Evolutionary conservation across 345 rosid species (phyloP).

Genomic region (Melaleuca quinquenervia): DNA sequence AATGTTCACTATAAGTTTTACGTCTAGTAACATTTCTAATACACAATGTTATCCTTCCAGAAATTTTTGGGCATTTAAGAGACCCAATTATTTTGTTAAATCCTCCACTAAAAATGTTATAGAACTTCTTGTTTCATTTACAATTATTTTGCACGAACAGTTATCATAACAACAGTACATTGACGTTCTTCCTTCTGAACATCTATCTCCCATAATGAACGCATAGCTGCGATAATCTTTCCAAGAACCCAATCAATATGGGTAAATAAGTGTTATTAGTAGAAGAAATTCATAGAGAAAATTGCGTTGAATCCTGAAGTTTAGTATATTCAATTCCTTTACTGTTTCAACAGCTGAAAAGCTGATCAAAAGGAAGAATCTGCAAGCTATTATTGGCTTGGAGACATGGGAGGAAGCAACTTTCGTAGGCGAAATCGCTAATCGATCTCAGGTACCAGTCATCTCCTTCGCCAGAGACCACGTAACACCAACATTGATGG

Average conservation of each 20-base stretch:
- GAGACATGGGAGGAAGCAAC: constrained; percentile 37
- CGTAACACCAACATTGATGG: constrained; percentile 26
- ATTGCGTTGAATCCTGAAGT: neutral
- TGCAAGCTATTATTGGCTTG: constrained; percentile 31
- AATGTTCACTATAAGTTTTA: too few relatives aligned
- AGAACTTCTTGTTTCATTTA: neutral
- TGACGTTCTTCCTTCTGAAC: neutral
- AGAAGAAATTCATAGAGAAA: neutral
- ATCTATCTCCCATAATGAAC: neutral
- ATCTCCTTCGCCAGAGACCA: constrained; percentile 26
- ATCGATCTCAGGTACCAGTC: constrained; percentile 21
- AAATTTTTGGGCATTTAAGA: neutral
- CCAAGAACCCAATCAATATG: neutral
- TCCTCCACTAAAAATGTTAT: neutral
- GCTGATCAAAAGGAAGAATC: constrained; percentile 19
- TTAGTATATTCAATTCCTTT: neutral
- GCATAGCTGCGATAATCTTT: neutral
- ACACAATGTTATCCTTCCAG: too few relatives aligned
- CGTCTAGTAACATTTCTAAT: too few relatives aligned
- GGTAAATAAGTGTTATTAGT: neutral
- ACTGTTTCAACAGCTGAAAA: constrained; percentile 15
- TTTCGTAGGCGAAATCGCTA: constrained; percentile 26
- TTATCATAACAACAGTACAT: neutral
- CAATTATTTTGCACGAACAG: neutral
- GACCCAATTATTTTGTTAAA: neutral